These are phyloP conservation scores for Phialophora verrucosa DNA, from an alignment of 2,329 filamentous ascomycete species.

Conservation along the genomic window DNA sequence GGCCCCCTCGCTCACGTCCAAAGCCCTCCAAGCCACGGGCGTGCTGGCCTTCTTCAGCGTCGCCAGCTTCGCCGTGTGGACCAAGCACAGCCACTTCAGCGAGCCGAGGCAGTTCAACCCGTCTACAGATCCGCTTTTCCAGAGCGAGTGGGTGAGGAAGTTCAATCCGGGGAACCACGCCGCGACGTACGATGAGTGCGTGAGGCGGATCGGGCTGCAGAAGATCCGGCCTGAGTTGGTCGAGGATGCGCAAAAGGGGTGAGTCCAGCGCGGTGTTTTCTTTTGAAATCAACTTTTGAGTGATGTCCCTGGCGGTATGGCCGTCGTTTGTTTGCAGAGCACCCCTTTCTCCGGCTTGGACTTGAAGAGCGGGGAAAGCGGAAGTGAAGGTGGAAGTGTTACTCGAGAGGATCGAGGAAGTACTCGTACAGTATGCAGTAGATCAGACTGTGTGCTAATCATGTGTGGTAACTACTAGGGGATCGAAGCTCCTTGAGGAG, in stretches of 20 bases:
- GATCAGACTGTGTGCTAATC: background rate
- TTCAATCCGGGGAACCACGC: conserved; percentile 69
- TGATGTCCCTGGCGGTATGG: background rate
- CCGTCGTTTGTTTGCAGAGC: too few species aligned
- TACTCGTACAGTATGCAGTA: background rate
- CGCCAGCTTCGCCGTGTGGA: conserved; percentile 59
- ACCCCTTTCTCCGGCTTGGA: too few species aligned
- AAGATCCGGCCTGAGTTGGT: conserved; percentile 70
- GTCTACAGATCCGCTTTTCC: conserved; percentile 67
- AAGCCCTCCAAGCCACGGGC: conserved; percentile 51
- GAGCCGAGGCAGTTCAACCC: conserved; percentile 61
- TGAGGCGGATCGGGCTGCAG: conserved; percentile 66
- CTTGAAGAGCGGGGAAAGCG: background rate
- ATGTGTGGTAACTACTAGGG: conserved; percentile 34
- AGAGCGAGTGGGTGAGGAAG: conserved; percentile 60
- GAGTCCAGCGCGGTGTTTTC: conserved; percentile 37
- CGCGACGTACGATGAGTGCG: conserved; percentile 67
- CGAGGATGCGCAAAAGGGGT: conserved; percentile 53
- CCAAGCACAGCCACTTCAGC: conserved; percentile 59
- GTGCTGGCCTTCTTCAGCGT: conserved; percentile 57
- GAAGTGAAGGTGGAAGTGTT: background rate
- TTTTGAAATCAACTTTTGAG: background rate
- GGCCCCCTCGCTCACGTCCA: conserved; percentile 27
- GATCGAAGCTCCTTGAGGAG: conserved; percentile 63
- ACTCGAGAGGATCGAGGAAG: background rate